Conservation (phyloP, 176 grass and related monocot species). For the Elymus sibiricus region DNA sequence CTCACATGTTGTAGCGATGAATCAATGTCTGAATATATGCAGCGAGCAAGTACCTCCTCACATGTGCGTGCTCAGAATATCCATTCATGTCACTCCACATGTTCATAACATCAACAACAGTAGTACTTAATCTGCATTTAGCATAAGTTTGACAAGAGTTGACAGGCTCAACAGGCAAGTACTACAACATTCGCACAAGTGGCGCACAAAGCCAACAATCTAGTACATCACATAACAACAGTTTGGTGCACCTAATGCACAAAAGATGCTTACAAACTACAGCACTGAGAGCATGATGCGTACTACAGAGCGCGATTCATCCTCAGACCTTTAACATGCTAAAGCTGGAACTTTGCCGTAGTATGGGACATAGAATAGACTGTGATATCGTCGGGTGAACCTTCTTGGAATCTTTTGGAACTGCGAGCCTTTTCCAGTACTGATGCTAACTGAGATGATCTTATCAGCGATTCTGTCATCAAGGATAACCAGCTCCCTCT, state of each 20-base stretch:
- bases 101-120: not conserved
- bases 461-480: not conserved
- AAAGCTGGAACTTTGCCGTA: not conserved
- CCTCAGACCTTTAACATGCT: too few relatives aligned
- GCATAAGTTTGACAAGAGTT: not conserved
- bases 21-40: not conserved
- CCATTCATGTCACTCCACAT: not conserved
- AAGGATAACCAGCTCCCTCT: not conserved
- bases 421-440: not conserved
- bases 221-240: not conserved
- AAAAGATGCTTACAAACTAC: not conserved
- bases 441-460: slow-evolving; percentile 24
- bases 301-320: not conserved
- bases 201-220: not conserved
- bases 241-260: not conserved
- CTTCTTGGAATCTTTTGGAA: not conserved
- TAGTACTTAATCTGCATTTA: not conserved
- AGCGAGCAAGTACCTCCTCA: not conserved
- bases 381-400: not conserved
- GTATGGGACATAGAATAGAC: not conserved
- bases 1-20: too few relatives aligned
- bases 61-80: too few relatives aligned
- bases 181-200: not conserved
- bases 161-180: not conserved
- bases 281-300: not conserved